phyloP scores from a whole-genome alignment of 176 grass and related monocot genomes.

The Eragrostis nindensis region DNA sequence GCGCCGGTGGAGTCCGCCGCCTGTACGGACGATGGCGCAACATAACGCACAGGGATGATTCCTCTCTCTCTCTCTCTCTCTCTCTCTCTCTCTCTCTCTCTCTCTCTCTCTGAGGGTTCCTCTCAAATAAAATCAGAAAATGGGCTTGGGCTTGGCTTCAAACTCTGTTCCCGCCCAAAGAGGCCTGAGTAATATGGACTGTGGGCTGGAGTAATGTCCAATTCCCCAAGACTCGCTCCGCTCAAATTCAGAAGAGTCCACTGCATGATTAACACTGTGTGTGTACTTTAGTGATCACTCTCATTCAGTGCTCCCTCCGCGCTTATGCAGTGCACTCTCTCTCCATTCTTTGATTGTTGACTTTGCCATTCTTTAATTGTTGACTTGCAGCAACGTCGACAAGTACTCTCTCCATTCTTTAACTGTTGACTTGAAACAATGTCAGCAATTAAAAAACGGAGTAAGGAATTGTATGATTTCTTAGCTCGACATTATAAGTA shows the following conservation, averaged over 20 bases:
- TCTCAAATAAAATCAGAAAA: background rate
- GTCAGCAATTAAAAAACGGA: no score
- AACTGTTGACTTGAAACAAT: background rate
- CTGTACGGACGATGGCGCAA: no score
- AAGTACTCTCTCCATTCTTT: background rate
- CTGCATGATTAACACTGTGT: background rate
- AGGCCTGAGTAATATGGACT: background rate
- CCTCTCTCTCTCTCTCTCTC: no score
- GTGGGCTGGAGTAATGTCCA: background rate
- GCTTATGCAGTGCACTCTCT: background rate
- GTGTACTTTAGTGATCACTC: no score
- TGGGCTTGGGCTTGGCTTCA: background rate
- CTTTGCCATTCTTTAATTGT: background rate
- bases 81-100: no score
- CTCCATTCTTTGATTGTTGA: background rate
- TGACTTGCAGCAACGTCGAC: background rate
- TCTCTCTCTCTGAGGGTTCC: no score
- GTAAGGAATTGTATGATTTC: background rate
- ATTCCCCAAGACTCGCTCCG: background rate
- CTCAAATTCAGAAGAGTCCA: background rate
- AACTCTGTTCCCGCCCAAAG: background rate
- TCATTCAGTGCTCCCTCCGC: background rate
- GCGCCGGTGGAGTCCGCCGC: no score
- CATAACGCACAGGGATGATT: no score
- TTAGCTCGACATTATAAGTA: background rate